Conservation (phyloP, 768 basidiomycete genomes). For the Peribolospora kevripleyi region DNA sequence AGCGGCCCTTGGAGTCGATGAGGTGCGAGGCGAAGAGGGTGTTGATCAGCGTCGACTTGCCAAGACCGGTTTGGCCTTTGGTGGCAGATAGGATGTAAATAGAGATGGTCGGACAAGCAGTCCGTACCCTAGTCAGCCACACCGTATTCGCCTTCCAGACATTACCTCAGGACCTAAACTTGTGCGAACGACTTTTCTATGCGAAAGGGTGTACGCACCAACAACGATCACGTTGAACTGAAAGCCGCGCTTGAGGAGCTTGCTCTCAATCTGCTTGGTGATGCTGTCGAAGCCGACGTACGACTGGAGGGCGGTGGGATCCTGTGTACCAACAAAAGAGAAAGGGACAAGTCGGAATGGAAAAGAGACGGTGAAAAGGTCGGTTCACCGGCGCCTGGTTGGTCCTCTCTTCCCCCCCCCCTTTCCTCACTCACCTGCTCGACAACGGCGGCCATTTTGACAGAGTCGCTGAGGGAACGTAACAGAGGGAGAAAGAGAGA, state of each 20-base stretch:
- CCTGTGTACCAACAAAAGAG: too few species aligned
- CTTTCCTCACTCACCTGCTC: too few species aligned
- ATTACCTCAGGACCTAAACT: background rate
- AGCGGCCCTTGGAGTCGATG: slow-evolving; percentile 87
- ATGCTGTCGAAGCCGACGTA: slow-evolving; percentile 98
- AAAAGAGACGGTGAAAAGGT: background rate
- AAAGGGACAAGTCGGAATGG: background rate
- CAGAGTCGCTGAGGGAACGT: background rate
- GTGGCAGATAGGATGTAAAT: background rate
- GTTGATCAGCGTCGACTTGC: slow-evolving; percentile 96
- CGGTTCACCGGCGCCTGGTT: background rate
- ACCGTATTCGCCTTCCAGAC: background rate
- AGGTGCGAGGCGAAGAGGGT: slow-evolving; percentile 97
- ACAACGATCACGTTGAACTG: slow-evolving; percentile 97
- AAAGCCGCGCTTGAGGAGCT: slow-evolving; percentile 94
- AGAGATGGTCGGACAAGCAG: background rate
- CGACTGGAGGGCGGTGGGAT: slow-evolving; percentile 18
- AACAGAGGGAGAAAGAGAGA: background rate
- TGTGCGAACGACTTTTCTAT: too few species aligned
- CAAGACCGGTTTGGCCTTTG: slow-evolving; percentile 82
- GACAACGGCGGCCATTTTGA: background rate
- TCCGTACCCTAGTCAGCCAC: background rate
- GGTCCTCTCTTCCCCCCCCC: too few species aligned
- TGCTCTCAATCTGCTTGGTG: slow-evolving; percentile 90
- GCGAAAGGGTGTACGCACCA: slow-evolving; percentile 28